A percentile compares a stretch with the other conserved stretches of the same genome.
phyloP scores from a whole-genome alignment of 441 rosid genomes.

The Populus hybrid region DNA sequence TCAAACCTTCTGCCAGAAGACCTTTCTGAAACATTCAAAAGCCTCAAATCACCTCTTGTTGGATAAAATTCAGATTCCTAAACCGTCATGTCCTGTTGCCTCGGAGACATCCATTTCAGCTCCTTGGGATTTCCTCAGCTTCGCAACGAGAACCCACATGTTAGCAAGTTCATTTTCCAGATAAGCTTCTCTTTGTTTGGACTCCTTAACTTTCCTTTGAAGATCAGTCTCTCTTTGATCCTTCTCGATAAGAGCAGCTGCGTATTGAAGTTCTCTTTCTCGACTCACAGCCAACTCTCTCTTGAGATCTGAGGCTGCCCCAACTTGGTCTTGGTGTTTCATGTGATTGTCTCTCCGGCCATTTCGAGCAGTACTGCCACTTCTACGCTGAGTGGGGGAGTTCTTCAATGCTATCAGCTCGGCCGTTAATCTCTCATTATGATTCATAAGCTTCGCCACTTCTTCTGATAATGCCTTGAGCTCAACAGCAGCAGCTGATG shows the following conservation, averaged over 20 bases:
- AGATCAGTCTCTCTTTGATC: slow-evolving; percentile 74
- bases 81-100: slow-evolving; percentile 32
- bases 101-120: slow-evolving; percentile 40
- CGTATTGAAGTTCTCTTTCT: slow-evolving; percentile 70
- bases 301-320: slow-evolving; percentile 59
- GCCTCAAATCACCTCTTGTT: not conserved
- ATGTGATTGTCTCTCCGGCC: slow-evolving; percentile 55
- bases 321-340: slow-evolving; percentile 62
- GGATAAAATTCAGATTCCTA: slow-evolving; percentile 21
- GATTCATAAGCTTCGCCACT: slow-evolving; percentile 90
- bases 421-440: slow-evolving; percentile 63
- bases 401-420: slow-evolving; percentile 61
- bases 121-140: slow-evolving; percentile 69
- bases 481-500: slow-evolving; percentile 96
- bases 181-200: slow-evolving; percentile 90
- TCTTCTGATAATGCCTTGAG: slow-evolving; percentile 97
- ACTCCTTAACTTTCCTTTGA: slow-evolving; percentile 72
- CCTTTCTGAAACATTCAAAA: not conserved
- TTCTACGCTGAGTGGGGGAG: slow-evolving; percentile 54
- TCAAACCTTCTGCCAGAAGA: slow-evolving; percentile 1
- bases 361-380: slow-evolving; percentile 42
- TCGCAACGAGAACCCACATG: slow-evolving; percentile 97
- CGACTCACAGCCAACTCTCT: slow-evolving; percentile 64
- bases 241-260: slow-evolving; percentile 66
- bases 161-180: slow-evolving; percentile 97